These are phyloP conservation scores for Moesziomyces aphidis DNA, from an alignment of 1,284 basidiomycete genomes.

Conservation along the genomic window DNA sequence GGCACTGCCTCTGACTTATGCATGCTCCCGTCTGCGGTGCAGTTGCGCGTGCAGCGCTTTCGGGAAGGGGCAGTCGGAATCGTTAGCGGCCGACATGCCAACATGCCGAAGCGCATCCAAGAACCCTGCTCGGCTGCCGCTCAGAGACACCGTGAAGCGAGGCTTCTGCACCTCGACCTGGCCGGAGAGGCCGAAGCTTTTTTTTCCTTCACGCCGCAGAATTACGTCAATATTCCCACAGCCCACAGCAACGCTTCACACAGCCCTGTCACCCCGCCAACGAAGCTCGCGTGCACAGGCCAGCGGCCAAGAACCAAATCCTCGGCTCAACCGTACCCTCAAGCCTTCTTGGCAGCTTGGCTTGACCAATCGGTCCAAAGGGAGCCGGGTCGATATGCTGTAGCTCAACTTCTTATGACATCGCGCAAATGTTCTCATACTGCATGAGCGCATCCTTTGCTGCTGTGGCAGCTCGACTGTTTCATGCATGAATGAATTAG, in stretches of 20 bases:
- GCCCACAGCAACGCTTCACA: slow-evolving; percentile 1
- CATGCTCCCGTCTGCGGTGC: no score
- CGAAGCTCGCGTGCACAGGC: neutral
- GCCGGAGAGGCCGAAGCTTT: neutral
- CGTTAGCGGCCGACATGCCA: neutral
- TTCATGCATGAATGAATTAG: neutral
- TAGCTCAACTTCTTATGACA: no score
- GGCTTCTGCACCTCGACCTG: neutral
- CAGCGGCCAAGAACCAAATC: neutral
- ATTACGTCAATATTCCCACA: slow-evolving; percentile 17
- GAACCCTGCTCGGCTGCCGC: neutral
- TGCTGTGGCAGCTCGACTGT: neutral
- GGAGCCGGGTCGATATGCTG: neutral
- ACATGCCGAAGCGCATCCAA: neutral
- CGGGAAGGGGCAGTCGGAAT: neutral
- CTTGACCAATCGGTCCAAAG: neutral
- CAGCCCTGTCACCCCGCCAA: neutral
- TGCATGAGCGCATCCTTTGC: no score
- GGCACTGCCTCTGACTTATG: no score
- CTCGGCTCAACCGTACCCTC: neutral
- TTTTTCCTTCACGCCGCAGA: neutral
- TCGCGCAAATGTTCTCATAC: no score
- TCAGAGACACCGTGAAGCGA: no score
- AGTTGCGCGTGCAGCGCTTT: neutral
- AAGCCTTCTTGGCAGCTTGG: neutral